phyloP scores from a whole-genome alignment of 1,284 basidiomycete species.

The Marasmius sp. region DNA sequence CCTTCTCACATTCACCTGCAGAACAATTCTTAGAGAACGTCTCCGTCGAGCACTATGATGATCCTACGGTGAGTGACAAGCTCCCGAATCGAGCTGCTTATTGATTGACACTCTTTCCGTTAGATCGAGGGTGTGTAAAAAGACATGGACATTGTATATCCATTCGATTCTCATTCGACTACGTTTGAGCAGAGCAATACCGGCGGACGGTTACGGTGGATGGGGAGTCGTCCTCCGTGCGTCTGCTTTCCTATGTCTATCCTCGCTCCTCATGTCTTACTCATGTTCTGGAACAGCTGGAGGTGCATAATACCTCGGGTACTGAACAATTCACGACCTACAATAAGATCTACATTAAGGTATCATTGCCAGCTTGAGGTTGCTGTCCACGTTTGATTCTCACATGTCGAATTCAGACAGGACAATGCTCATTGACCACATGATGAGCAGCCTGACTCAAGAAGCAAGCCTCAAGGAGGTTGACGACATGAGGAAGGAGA shows the following conservation, averaged over 20 bases:
- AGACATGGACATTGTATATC: not conserved
- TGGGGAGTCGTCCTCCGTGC: conserved; percentile 53
- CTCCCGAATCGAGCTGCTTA: not conserved
- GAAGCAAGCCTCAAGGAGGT: conserved; percentile 77
- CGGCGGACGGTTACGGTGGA: conserved; percentile 61
- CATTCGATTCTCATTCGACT: not conserved
- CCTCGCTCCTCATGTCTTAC: conserved; percentile 12
- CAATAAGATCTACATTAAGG: conserved; percentile 80
- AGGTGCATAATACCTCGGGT: conserved; percentile 88
- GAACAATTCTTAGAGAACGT: conserved; percentile 36
- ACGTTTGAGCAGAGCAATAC: conserved; percentile 56
- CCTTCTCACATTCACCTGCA: not conserved
- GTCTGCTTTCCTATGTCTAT: conserved; percentile 24
- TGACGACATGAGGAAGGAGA: conserved; percentile 77
- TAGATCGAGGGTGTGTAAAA: conserved; percentile 8
- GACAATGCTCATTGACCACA: conserved; percentile 30
- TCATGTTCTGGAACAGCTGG: conserved; percentile 49
- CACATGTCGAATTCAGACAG: conserved; percentile 42
- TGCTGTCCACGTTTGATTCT: not conserved
- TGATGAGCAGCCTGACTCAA: conserved; percentile 63
- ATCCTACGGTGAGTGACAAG: conserved; percentile 63
- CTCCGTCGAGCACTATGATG: conserved; percentile 78
- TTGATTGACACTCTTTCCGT: not conserved
- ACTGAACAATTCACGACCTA: conserved; percentile 83
- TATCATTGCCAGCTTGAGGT: conserved; percentile 26